Evolutionary conservation across 768 basidiomycete genomes (phyloP), one percentile per base, ranked within the genome.

Genomic region (Kwoniella botswanensis): DNA sequence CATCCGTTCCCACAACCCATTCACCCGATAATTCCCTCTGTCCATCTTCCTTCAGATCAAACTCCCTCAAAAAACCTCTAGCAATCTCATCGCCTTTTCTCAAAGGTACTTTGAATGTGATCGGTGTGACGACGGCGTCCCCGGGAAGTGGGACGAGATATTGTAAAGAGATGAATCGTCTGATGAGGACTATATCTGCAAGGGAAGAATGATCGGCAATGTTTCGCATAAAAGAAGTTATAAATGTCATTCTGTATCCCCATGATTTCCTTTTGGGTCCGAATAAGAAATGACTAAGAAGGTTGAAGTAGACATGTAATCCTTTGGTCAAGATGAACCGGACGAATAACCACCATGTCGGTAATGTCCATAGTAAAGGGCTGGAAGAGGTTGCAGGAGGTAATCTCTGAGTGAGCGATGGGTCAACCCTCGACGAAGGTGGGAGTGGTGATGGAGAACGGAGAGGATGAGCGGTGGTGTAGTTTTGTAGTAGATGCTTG

Each of bases 1-100:
- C 88, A 73, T 89, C 89, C 82, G 91, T 92, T 44, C 93, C 93
- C n/a, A 98, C 91, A 24, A 98, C 90, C 96, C 96, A 99, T 86
- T 99, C 96, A 0, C 94, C 96, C 1, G 89, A 89, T 41, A 99
- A 86, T 78, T 95, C 92, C 4, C 96, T 88, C 10, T 78, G 82
- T 43, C 94, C 95, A 11, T 87, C 87, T 83, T 99, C 96, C 18
- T 86, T 79, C 22, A 66, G 87, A 79, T 98, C 96, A 65, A 88
- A 88, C 7, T 89, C 86, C 44, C 71, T 15, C 58, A 99, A 88
- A 64, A 98, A 90, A 15, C 96, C 96, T 24, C 73, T 56, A 4
- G 76, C 74, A 6, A 77, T 65, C 12, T 70, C 66, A 7, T 72
- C 67, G 0, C 71, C 73, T 9, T 69, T 68, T 6, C 92, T 89